Evolutionary conservation across 177 flowering plant genomes (phyloP), one percentile per base, ranked within the genome.

Genomic region (Tripterygium wilfordii): DNA sequence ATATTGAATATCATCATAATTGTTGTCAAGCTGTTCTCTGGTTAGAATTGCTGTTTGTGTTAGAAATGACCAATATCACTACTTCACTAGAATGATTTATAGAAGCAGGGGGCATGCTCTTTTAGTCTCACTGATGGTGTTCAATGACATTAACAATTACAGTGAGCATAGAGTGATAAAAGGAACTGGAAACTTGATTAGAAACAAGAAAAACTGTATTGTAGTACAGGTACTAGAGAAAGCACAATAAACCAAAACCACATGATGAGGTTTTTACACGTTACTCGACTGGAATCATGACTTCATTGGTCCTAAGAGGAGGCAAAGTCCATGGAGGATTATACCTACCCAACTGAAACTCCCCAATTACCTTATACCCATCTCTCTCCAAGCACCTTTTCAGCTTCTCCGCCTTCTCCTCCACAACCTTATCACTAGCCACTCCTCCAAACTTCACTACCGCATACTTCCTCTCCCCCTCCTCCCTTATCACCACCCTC

Each of bases 241-340:
- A n/a, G n/a, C n/a, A n/a, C n/a, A n/a, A n/a, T n/a, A n/a, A n/a
- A n/a, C n/a, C n/a, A n/a, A n/a, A n/a, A n/a, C n/a, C n/a, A n/a
- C n/a, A n/a, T n/a, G n/a, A n/a, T n/a, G n/a, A n/a, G n/a, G n/a
- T n/a, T n/a, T n/a, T n/a, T n/a, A 30, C 12, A 30, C 33, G 13
- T 74, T 72, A 83, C 48, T 74, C 81, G 16, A 89, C 48, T 2
- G 95, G 97, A 26, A 86, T 58, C 82, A 86, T 62, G 49, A 89
- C 67, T 54, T 89, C 95, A 49, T 89, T 89, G 13, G 95, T 80
- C 72, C 94, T 76, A 4, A 83, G 77, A 4, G 68, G 27, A 24
- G 97, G 92, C 56, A 86, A 27, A 1, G 94, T 78, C 86, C 88
- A 86, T 0, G 97, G 94, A 35, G 94, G 95, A 62, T 89, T 89